Conservation (phyloP, 768 basidiomycete genomes). For the Lentinula detonsa region DNA sequence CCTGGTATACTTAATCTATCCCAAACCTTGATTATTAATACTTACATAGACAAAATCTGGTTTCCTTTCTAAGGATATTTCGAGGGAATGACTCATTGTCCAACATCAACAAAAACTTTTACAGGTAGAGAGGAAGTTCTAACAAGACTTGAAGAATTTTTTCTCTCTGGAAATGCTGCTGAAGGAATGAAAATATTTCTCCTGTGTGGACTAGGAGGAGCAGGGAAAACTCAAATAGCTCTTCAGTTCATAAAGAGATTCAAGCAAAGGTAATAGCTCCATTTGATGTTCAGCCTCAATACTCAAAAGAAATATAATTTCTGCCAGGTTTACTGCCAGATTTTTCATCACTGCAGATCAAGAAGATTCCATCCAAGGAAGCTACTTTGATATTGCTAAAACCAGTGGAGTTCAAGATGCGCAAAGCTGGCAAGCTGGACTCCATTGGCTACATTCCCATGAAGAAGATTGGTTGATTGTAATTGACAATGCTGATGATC, state of each 20-base stretch:
- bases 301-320: neutral
- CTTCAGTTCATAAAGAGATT: neutral
- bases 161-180: neutral
- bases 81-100: neutral
- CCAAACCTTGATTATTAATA: too few species aligned
- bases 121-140: neutral
- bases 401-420: neutral
- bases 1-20: too few species aligned
- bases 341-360: neutral
- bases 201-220: constrained; percentile 1
- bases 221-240: constrained; percentile 1
- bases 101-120: neutral
- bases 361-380: neutral
- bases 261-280: neutral
- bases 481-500: constrained; percentile 10
- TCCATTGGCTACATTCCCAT: neutral
- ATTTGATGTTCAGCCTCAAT: neutral
- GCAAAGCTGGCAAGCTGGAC: neutral
- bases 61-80: neutral
- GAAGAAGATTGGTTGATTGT: constrained; percentile 6
- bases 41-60: too few species aligned
- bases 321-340: neutral
- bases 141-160: neutral
- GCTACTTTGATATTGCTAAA: neutral
- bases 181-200: neutral